These are phyloP conservation scores for Arbutus unedo DNA, from an alignment of 148 eudicot genomes.

Conservation along the genomic window DNA sequence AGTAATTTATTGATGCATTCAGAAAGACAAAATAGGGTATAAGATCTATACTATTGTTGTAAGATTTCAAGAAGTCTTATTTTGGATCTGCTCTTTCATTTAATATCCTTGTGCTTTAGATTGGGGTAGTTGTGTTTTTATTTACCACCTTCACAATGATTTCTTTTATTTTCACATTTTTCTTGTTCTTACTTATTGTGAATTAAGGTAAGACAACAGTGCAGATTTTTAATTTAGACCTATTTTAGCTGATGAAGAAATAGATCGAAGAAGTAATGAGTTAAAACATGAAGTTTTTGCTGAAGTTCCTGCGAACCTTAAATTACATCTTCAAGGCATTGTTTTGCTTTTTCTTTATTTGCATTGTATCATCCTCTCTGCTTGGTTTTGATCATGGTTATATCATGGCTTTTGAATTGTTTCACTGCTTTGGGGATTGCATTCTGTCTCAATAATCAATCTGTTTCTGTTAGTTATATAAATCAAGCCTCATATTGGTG, in stretches of 20 bases:
- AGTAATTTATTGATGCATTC: background rate
- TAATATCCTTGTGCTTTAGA: background rate
- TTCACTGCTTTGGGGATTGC: background rate
- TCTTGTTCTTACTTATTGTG: too few relatives aligned
- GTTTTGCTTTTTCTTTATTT: conserved; percentile 1
- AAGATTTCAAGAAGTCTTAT: background rate
- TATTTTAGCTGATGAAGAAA: background rate
- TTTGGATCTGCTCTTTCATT: conserved; percentile 8
- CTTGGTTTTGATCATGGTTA: background rate
- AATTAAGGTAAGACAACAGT: background rate
- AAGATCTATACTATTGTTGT: background rate
- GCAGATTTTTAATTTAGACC: background rate
- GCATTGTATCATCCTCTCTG: background rate
- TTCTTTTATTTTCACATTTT: background rate
- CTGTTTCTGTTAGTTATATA: background rate
- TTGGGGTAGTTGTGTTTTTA: background rate
- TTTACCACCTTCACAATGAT: background rate
- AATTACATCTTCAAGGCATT: background rate
- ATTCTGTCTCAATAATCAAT: background rate
- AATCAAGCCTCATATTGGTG: background rate
- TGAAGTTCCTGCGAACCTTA: background rate
- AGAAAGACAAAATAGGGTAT: background rate
- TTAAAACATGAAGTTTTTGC: background rate
- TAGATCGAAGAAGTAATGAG: background rate
- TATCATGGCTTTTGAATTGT: background rate